These are phyloP conservation scores for Lolium multiflorum DNA, from an alignment of 176 grass and related monocot genomes.

Conservation along the genomic window DNA sequence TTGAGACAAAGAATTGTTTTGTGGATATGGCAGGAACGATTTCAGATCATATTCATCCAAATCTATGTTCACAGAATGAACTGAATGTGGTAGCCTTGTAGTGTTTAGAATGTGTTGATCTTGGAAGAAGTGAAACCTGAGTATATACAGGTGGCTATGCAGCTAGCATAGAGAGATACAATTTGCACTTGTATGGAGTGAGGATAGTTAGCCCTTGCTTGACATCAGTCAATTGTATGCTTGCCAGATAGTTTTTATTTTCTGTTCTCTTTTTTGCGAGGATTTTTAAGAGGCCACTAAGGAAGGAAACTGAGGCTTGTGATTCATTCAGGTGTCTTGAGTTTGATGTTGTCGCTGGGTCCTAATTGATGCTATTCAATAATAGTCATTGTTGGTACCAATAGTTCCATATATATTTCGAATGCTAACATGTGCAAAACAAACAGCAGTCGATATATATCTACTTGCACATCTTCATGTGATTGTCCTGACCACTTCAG, in stretches of 20 bases:
- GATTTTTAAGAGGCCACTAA: neutral
- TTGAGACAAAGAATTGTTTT: slow-evolving; percentile 4
- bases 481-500: neutral
- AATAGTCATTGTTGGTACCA: neutral
- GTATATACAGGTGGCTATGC: neutral
- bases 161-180: slow-evolving; percentile 18
- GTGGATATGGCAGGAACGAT: neutral
- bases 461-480: slow-evolving; percentile 3
- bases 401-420: neutral
- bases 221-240: neutral
- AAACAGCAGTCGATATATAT: neutral
- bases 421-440: neutral
- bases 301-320: slow-evolving; percentile 16
- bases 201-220: slow-evolving; percentile 12
- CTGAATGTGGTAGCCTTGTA: neutral
- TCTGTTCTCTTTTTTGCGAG: neutral
- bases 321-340: neutral
- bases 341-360: neutral
- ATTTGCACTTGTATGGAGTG: slow-evolving; percentile 10
- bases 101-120: neutral
- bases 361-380: neutral
- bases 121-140: neutral
- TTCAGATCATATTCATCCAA: slow-evolving; percentile 7
- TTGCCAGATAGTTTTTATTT: neutral
- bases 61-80: neutral